These are phyloP conservation scores for Paraphoma chrysanthemicola DNA, from an alignment of 2,329 filamentous ascomycete genomes.

Conservation along the genomic window DNA sequence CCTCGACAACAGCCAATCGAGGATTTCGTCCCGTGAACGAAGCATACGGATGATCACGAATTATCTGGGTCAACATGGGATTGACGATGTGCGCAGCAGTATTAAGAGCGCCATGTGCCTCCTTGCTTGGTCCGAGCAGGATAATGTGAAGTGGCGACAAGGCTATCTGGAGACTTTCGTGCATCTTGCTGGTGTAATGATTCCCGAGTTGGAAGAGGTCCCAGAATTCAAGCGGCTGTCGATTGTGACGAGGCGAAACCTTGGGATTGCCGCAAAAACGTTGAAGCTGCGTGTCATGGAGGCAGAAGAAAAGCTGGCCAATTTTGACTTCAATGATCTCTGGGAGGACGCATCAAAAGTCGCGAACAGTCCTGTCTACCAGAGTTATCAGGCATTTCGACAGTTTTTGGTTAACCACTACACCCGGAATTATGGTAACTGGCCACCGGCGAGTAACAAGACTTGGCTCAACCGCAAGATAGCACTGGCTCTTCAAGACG, in stretches of 20 bases:
- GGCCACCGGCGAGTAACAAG: constrained; percentile 61
- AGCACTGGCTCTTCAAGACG: constrained; percentile 64
- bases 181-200: constrained; percentile 69
- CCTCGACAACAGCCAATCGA: constrained; percentile 46
- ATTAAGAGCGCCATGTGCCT: constrained; percentile 66
- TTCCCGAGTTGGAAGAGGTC: constrained; percentile 52
- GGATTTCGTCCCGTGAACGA: constrained; percentile 46
- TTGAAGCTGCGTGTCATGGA: constrained; percentile 68
- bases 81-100: constrained; percentile 70
- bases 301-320: constrained; percentile 66
- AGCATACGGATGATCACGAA: constrained; percentile 66
- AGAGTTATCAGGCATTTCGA: constrained; percentile 66
- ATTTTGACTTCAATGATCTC: constrained; percentile 68
- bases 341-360: constrained; percentile 55
- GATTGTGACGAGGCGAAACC: constrained; percentile 67
- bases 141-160: constrained; percentile 68
- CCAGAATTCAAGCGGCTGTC: constrained; percentile 66
- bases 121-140: constrained; percentile 70
- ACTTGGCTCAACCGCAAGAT: constrained; percentile 68
- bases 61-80: constrained; percentile 65
- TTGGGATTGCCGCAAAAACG: constrained; percentile 68
- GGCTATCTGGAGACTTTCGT: constrained; percentile 73
- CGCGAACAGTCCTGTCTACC: constrained; percentile 54
- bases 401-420: constrained; percentile 68
- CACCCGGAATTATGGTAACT: constrained; percentile 62